Evolutionary conservation across 2,329 filamentous ascomycete species (phyloP).

Genomic region (Teratosphaeria pseudoeucalypti): DNA sequence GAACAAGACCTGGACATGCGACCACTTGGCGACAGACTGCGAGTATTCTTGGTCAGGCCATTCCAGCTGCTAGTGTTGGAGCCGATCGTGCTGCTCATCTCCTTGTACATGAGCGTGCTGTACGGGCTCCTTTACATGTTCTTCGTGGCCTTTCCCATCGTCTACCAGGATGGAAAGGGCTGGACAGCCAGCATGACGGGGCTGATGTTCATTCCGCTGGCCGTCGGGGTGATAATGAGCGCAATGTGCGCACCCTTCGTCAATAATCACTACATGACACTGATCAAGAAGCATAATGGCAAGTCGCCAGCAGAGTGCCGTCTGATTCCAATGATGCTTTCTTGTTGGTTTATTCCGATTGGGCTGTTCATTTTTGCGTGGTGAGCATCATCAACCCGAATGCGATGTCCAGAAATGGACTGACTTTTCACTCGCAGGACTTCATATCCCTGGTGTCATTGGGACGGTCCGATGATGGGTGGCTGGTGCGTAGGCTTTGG

Average conservation of each 20-base stretch:
- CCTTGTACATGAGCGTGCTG: slow-evolving; percentile 51
- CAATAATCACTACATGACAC: slow-evolving; percentile 68
- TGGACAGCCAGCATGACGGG: slow-evolving; percentile 68
- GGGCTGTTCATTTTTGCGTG: slow-evolving; percentile 55
- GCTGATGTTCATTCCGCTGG: slow-evolving; percentile 45
- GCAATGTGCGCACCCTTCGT: slow-evolving; percentile 46
- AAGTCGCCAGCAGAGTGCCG: slow-evolving; percentile 45
- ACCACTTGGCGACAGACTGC: slow-evolving; percentile 56
- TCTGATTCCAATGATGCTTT: slow-evolving; percentile 18
- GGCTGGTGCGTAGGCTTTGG: slow-evolving; percentile 24
- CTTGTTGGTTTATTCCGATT: slow-evolving; percentile 50
- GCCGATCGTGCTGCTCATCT: slow-evolving; percentile 74
- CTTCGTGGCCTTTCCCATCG: slow-evolving; percentile 54
- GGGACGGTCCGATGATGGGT: slow-evolving; percentile 51
- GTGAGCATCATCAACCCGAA: slow-evolving; percentile 15
- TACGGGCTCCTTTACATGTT: slow-evolving; percentile 70
- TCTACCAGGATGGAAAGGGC: slow-evolving; percentile 72
- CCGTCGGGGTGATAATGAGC: slow-evolving; percentile 18
- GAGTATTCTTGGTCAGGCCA: slow-evolving; percentile 67
- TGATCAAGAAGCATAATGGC: slow-evolving; percentile 54
- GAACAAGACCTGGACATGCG: slow-evolving; percentile 70
- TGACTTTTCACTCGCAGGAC: slow-evolving; percentile 47
- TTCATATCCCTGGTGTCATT: slow-evolving; percentile 54
- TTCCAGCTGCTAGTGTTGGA: slow-evolving; percentile 79
- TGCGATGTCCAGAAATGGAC: background rate